Base-by-base conservation (phyloP, 2,329 filamentous ascomycete species). In the Penicillium sp. region DNA sequence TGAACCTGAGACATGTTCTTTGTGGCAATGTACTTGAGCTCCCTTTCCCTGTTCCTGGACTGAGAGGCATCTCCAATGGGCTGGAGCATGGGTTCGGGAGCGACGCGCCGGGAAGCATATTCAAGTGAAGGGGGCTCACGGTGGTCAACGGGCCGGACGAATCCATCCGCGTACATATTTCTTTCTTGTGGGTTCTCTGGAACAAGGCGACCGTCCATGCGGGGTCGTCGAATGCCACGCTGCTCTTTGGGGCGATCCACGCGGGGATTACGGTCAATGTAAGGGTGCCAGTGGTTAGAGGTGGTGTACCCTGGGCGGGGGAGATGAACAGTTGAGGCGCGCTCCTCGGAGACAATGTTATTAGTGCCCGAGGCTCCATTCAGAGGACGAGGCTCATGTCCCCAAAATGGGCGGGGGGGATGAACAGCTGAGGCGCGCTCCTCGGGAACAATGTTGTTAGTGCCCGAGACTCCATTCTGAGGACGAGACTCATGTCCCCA, bases 121-220 rank as follows among this genome's bases (percentile, higher is more conserved):
- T 64, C 63, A 48, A 58, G 45, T 29, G 60, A 59, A 38, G 56
- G 50, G 42, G 59, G 54, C 21, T 68, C 68, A 38, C 62, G 63
- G 27, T 64, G 54, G 48, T 68, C 67, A 63, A 74, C 57, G 34
- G 66, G 64, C 51, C 70, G 71, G 52, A 74, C 66, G 58, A 75
- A 74, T 53, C 67, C 72, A 56, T 73, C 68, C 11, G 71, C 70
- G 60, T 75, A 72, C 32, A 69, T 60, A 29, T 62, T 65, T 42
- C 65, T 67, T 43, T 61, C 64, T 22, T 57, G 54, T 22, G 55
- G 24, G 44, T 60, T 61, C 50, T 66, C 57, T 32, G 56, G 44
- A 32, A 62, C 48, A 49, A 52, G 13, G 24, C 56, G 57, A n/a
- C 55, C 55, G 56, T 62, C 52, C 58, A 56, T 47, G 47, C 54